Conservation (phyloP, 495 filamentous ascomycete genomes). For the Aspergillus sclerotiicarbonarius region DNA sequence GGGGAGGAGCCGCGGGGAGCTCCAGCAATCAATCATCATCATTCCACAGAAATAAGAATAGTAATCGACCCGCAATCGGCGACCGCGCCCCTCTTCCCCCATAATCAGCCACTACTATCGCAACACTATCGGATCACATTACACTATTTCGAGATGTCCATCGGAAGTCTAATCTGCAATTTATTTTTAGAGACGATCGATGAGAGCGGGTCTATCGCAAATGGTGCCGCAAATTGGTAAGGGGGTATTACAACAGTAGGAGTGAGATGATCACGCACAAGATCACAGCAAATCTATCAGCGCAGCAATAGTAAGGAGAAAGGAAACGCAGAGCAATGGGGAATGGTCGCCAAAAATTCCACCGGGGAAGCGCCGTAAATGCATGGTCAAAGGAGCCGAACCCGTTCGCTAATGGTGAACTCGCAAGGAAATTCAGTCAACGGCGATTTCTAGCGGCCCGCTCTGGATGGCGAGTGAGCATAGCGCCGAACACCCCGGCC, state of each 20-base stretch:
- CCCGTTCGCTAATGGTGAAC: constrained; percentile 5
- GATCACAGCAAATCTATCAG: constrained; percentile 4
- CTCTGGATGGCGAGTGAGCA: constrained; percentile 22
- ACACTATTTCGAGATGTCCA: not conserved
- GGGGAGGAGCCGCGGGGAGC: constrained; percentile 6
- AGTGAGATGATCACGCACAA: constrained; percentile 8
- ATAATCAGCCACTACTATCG: not conserved
- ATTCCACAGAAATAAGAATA: too few species aligned
- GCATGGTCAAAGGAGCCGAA: constrained; percentile 11
- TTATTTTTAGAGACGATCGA: not conserved
- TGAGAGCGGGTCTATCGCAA: not conserved
- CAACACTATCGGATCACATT: not conserved
- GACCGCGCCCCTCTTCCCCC: not conserved
- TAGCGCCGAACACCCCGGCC: constrained; percentile 20
- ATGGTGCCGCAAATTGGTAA: not conserved
- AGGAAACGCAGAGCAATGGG: not conserved
- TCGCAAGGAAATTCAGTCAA: not conserved
- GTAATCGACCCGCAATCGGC: not conserved
- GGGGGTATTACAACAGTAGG: constrained; percentile 2
- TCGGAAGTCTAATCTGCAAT: not conserved
- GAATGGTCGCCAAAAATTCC: constrained; percentile 7
- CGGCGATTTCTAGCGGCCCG: constrained; percentile 18
- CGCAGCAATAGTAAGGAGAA: too few species aligned
- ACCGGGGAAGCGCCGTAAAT: constrained; percentile 19
- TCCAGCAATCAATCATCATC: not conserved